Percentiles rank a stretch among this genome's conserved stretches.
Evolutionary conservation across 306 rosid species (phyloP).

Genomic region (Cicer arietinum): DNA sequence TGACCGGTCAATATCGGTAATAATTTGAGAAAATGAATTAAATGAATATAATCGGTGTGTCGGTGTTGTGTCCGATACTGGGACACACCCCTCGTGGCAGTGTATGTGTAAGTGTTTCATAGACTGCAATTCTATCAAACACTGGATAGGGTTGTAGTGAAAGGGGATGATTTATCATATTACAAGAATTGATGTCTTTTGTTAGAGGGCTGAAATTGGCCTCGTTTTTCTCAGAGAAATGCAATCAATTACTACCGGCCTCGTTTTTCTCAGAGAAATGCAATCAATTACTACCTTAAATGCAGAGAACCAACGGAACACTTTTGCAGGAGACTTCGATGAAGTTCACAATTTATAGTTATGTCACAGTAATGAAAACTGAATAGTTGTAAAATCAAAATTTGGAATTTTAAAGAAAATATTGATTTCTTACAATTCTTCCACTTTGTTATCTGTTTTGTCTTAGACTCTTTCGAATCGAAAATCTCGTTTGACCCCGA

Average conservation of each 20-base stretch:
- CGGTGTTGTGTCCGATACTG: too few species aligned
- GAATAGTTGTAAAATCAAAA: neutral
- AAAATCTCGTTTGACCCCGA: neutral
- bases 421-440: neutral
- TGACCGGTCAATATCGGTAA: too few species aligned
- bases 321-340: neutral
- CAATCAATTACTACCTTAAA: neutral
- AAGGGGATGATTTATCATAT: constrained; percentile 1
- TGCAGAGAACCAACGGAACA: neutral
- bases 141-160: neutral
- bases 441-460: neutral
- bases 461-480: neutral
- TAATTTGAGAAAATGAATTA: too few species aligned
- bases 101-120: too few species aligned
- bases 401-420: neutral
- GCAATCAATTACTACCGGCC: neutral
- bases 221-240: neutral
- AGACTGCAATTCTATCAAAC: neutral
- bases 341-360: neutral
- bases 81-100: too few species aligned
- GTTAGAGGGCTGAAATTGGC: neutral
- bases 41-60: too few species aligned
- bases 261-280: neutral
- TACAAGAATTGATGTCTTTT: neutral
- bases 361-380: neutral